Evolutionary conservation across 2,329 filamentous ascomycete genomes (phyloP).

Genomic region (Apiospora saccharicola): DNA sequence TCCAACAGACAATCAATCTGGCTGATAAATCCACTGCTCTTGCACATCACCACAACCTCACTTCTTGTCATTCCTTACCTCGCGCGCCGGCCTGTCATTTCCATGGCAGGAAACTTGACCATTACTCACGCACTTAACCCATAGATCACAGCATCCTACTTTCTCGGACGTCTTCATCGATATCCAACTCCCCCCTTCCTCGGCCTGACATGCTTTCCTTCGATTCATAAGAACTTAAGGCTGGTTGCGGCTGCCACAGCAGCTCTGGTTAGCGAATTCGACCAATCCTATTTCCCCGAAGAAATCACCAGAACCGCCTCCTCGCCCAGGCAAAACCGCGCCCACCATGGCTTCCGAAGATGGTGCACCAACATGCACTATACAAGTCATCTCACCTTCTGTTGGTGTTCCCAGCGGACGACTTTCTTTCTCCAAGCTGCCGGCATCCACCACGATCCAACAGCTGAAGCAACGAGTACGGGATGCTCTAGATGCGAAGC

Average conservation of each 20-base stretch:
- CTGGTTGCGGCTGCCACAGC: constrained; percentile 12
- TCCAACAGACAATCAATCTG: background rate
- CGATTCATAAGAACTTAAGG: constrained; percentile 4
- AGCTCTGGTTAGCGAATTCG: constrained; percentile 4
- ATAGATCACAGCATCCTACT: background rate
- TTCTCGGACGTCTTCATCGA: background rate
- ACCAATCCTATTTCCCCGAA: constrained; percentile 1
- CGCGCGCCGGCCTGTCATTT: background rate
- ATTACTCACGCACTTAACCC: background rate
- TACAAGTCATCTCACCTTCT: constrained; percentile 67
- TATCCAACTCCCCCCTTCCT: constrained; percentile 1
- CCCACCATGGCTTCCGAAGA: constrained; percentile 28
- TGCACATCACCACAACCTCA: constrained; percentile 19
- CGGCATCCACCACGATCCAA: constrained; percentile 59
- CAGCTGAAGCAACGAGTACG: constrained; percentile 67
- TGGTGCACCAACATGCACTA: constrained; percentile 53
- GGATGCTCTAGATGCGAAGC: constrained; percentile 56
- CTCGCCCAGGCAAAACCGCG: background rate
- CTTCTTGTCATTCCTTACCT: constrained; percentile 17
- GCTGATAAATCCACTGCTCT: constrained; percentile 14
- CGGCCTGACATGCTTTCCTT: constrained; percentile 19
- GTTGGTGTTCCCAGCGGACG: constrained; percentile 59
- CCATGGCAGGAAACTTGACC: background rate
- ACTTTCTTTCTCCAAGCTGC: constrained; percentile 53
- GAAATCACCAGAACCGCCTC: background rate